Evolutionary conservation across 1,139 yeast species (phyloP), one percentile per base, ranked within the genome.

Genomic region (Zygosaccharomyces pseudobailii): DNA sequence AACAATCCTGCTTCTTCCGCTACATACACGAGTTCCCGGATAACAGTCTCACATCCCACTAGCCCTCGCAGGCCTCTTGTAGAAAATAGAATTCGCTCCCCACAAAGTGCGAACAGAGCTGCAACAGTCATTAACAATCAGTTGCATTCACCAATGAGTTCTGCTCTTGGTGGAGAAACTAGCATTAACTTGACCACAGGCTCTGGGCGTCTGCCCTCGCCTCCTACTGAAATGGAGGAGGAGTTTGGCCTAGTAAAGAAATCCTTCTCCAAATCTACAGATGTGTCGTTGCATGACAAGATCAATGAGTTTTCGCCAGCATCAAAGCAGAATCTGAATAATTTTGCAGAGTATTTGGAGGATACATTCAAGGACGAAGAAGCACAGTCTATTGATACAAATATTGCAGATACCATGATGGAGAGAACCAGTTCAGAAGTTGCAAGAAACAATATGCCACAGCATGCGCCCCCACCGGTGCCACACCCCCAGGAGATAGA

Each of bases 1-100:
- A 30, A 6, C 4, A 63, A 65, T 43, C 68, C 68, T n/a, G 68
- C 68, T 1, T 55, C 67, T 0, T 65, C 68, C 3, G 63, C 62
- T 5, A 54, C 65, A 2, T 65, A 65, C 37, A 65, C 65, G 10
- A 65, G 66, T 1, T 65, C 68, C 3, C 59, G 68, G 49, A 63
- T 65, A 20, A 58, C 65, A n/a, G 63, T 63, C 6, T 55, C 56
- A 21, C 58, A 65, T 19, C 61, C 64, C 7, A 54, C 51, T 28
- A 48, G 50, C 30, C 47, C 47, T 35, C 47, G 44, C 17, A 42
- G 45, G 10, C 30, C 43, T 17, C 31, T 42, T 4, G 45, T 42
- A 6, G 53, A 52, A 43, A 53, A 53, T 40, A 50, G 56, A 28
- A 31, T 50, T 13, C 43, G 48, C 21, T 60, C 65, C 7, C 65